Evolutionary conservation across 352 stramenopile species (phyloP).

Genomic region (Pythium chondricola): DNA sequence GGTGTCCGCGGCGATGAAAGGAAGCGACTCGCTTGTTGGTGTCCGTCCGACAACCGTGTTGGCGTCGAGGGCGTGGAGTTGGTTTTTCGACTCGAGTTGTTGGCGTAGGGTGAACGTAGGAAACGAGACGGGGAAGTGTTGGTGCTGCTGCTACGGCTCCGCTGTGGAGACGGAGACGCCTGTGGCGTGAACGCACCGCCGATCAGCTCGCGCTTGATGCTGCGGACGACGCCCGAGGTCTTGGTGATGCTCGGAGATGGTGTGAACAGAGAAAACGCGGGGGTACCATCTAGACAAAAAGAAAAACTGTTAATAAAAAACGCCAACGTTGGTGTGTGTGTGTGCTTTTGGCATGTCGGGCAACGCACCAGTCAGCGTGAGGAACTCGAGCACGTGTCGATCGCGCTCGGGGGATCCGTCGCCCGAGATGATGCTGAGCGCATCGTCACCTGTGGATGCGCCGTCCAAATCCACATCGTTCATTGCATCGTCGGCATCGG

Average conservation of each 20-base stretch:
- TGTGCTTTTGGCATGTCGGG: no score
- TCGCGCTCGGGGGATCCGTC: conserved; percentile 23
- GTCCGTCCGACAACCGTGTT: no score
- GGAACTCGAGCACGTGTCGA: conserved; percentile 36
- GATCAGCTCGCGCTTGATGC: conserved; percentile 5
- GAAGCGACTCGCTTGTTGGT: no score
- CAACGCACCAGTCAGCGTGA: conserved; percentile 27
- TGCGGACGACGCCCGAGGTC: conserved; percentile 2
- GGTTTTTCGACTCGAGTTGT: neutral
- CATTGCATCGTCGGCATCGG: conserved; percentile 11
- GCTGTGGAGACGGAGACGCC: conserved; percentile 3
- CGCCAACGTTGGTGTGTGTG: neutral
- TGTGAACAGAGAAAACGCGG: conserved; percentile 45
- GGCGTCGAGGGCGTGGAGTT: no score
- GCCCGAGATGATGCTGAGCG: conserved; percentile 45
- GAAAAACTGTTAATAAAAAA: neutral
- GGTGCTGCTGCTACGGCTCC: neutral
- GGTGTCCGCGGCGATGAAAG: no score
- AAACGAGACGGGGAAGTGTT: conserved; percentile 61
- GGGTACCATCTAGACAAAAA: conserved; percentile 11
- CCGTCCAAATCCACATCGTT: conserved; percentile 22
- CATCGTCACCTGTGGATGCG: conserved; percentile 23
- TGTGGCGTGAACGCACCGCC: conserved; percentile 8
- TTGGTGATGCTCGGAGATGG: conserved; percentile 33
- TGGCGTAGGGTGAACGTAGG: conserved; percentile 57